These are phyloP conservation scores for Coniochaeta hoffmannii DNA, from an alignment of 2,329 filamentous ascomycete species.

Conservation along the genomic window DNA sequence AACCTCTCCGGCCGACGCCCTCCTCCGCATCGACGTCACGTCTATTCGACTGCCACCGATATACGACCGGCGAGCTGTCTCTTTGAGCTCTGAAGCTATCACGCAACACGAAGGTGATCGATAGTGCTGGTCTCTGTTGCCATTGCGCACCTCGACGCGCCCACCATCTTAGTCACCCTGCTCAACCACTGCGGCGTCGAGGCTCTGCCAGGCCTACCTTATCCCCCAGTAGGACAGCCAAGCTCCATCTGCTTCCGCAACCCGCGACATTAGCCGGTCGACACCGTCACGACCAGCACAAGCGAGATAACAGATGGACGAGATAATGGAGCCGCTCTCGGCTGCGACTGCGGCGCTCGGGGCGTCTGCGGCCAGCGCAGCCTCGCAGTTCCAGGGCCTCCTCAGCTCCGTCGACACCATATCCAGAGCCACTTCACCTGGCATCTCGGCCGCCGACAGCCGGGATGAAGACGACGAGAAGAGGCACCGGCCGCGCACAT, in stretches of 20 bases:
- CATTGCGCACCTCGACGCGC: background rate
- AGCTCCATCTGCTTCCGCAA: background rate
- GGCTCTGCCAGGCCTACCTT: background rate
- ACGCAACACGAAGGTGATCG: background rate
- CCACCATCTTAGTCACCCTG: background rate
- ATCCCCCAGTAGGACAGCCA: background rate
- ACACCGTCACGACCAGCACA: background rate
- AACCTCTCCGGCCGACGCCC: background rate
- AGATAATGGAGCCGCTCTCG: slow-evolving; percentile 17
- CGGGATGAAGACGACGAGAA: slow-evolving; percentile 46
- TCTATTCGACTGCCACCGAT: background rate
- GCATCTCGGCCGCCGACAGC: slow-evolving; percentile 45
- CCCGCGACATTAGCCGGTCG: background rate
- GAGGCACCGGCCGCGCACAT: slow-evolving; percentile 79
- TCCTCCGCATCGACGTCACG: background rate
- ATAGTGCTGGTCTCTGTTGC: no score
- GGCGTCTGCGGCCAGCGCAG: slow-evolving; percentile 25
- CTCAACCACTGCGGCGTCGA: background rate
- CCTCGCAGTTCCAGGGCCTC: slow-evolving; percentile 27
- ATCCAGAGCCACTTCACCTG: slow-evolving; percentile 81
- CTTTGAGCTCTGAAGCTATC: background rate
- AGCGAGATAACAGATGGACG: slow-evolving; percentile 23
- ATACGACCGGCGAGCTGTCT: background rate
- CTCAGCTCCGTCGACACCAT: slow-evolving; percentile 55
- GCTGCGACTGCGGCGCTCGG: slow-evolving; percentile 24